These are phyloP conservation scores for Cucurbita ficifolia DNA, from an alignment of 306 rosid genomes.

Conservation along the genomic window DNA sequence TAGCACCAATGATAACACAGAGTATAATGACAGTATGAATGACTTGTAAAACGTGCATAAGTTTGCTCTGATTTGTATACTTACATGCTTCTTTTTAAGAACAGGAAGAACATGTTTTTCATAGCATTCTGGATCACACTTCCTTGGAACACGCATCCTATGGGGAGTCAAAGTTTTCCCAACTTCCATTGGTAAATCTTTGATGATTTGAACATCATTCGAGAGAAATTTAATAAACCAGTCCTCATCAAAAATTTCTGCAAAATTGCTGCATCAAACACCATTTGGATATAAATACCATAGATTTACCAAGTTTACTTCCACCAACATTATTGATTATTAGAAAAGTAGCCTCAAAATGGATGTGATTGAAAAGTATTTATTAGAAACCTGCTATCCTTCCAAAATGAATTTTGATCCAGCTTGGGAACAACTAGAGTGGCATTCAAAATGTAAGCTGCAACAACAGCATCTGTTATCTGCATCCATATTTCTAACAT, in stretches of 20 bases:
- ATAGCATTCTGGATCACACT: conserved; percentile 60
- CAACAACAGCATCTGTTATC: conserved; percentile 90
- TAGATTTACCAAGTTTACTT: not conserved
- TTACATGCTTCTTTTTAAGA: conserved; percentile 54
- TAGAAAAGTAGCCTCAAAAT: not conserved
- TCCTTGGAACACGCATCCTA: conserved; percentile 75
- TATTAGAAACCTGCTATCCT: conserved; percentile 53
- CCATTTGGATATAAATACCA: conserved; percentile 6
- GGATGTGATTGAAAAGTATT: not conserved
- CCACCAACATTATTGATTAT: not conserved
- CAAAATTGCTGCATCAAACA: conserved; percentile 56
- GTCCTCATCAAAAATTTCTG: conserved; percentile 62
- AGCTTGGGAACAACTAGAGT: conserved; percentile 83
- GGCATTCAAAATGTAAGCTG: conserved; percentile 76
- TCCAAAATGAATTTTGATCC: conserved; percentile 83
- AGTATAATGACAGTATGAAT: not conserved
- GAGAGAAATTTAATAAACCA: conserved; percentile 59
- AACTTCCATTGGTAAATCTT: conserved; percentile 39
- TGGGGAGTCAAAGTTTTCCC: conserved; percentile 27
- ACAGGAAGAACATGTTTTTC: conserved; percentile 48
- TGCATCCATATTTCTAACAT: conserved; percentile 23
- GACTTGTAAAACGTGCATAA: not conserved
- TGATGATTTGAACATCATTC: conserved; percentile 53
- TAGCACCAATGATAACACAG: not conserved
- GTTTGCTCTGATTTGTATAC: conserved; percentile 6